Evolutionary conservation across 2,329 filamentous ascomycete genomes (phyloP).

Genomic region (Thermomyces lanuginosus): DNA sequence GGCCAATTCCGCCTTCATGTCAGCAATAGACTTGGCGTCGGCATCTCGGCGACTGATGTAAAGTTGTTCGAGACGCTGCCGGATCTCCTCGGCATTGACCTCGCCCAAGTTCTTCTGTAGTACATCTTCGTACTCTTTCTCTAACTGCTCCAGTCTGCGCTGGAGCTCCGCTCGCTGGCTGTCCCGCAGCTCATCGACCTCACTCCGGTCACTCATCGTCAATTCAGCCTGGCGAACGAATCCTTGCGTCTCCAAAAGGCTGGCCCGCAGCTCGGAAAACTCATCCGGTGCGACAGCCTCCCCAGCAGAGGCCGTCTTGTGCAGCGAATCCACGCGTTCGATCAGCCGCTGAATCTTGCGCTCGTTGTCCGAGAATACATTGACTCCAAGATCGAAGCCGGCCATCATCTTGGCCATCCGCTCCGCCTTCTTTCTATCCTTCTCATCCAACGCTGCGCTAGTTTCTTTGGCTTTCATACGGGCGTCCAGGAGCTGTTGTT

Average conservation of each 20-base stretch:
- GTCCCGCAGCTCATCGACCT: slow-evolving; percentile 48
- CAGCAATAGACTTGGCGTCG: slow-evolving; percentile 56
- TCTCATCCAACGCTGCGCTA: slow-evolving; percentile 77
- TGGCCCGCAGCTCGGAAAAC: slow-evolving; percentile 57
- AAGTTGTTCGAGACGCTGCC: slow-evolving; percentile 58
- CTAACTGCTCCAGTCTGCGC: slow-evolving; percentile 53
- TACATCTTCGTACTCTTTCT: slow-evolving; percentile 70
- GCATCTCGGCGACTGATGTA: slow-evolving; percentile 60
- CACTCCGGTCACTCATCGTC: slow-evolving; percentile 56
- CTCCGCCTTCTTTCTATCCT: slow-evolving; percentile 96
- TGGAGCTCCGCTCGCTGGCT: slow-evolving; percentile 57
- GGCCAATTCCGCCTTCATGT: slow-evolving; percentile 58
- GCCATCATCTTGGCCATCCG: slow-evolving; percentile 99
- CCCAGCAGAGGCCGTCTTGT: slow-evolving; percentile 59
- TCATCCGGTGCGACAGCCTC: slow-evolving; percentile 70
- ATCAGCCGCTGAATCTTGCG: slow-evolving; percentile 69
- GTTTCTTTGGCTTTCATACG: slow-evolving; percentile 95
- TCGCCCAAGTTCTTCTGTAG: slow-evolving; percentile 64
- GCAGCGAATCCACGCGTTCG: slow-evolving; percentile 61
- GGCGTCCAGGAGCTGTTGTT: slow-evolving; percentile 87
- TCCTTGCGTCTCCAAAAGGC: slow-evolving; percentile 75
- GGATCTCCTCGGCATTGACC: slow-evolving; percentile 68
- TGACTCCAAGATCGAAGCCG: slow-evolving; percentile 82
- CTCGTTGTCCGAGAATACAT: slow-evolving; percentile 89
- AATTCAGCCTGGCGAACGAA: slow-evolving; percentile 86